These are phyloP conservation scores for Leccinum fallax DNA, from an alignment of 1,284 basidiomycete species.

Conservation along the genomic window DNA sequence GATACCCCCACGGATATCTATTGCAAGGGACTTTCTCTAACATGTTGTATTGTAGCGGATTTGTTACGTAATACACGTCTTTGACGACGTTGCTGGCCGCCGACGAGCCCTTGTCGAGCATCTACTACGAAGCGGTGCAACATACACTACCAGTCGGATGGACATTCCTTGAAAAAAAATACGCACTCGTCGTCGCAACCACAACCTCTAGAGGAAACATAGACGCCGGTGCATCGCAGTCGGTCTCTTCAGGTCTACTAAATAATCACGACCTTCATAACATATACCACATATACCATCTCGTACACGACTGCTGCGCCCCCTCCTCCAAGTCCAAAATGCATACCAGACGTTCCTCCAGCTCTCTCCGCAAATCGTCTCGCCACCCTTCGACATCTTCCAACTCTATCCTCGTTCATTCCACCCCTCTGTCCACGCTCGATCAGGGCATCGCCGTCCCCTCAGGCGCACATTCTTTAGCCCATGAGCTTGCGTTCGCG, in stretches of 20 bases:
- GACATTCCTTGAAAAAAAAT: conserved; percentile 32
- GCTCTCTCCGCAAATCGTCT: conserved; percentile 32
- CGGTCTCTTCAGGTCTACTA: conserved; percentile 12
- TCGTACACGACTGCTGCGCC: not conserved
- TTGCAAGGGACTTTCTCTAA: not conserved
- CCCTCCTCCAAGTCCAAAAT: conserved; percentile 16
- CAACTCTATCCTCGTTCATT: conserved; percentile 19
- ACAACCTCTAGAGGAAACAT: conserved; percentile 6
- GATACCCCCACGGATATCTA: not conserved
- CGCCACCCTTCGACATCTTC: conserved; percentile 33
- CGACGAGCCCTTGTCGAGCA: conserved; percentile 3
- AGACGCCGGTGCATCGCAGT: conserved; percentile 1
- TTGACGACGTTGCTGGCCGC: not conserved
- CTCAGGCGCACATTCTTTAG: conserved; percentile 59
- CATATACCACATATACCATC: conserved; percentile 9
- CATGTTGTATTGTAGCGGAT: not conserved
- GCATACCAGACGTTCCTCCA: conserved; percentile 33
- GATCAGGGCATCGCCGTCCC: conserved; percentile 35
- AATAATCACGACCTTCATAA: conserved; percentile 11
- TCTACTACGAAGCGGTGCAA: conserved; percentile 2
- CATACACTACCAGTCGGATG: conserved; percentile 23
- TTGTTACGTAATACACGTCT: conserved; percentile 24
- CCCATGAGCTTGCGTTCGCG: conserved; percentile 80
- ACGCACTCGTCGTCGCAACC: not conserved
- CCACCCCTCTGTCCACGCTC: conserved; percentile 33